These are phyloP conservation scores for Pseudogymnoascus pannorum DNA, from an alignment of 2,329 filamentous ascomycete species.

Conservation along the genomic window DNA sequence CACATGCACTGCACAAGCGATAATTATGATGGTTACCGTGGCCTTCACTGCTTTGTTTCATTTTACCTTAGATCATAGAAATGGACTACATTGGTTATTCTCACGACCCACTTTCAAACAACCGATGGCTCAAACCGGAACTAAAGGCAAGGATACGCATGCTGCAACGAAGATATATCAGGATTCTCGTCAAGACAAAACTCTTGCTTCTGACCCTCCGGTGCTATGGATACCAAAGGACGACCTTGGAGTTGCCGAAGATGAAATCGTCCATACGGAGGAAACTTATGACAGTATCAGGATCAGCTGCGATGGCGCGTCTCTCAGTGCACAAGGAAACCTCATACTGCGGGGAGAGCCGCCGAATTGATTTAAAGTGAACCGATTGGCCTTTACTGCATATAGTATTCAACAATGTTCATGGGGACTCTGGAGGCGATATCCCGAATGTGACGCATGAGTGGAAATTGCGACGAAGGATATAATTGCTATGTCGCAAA, in stretches of 20 bases:
- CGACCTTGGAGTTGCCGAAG: neutral
- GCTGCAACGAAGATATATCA: neutral
- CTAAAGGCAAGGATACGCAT: neutral
- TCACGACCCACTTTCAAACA: neutral
- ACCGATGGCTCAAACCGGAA: neutral
- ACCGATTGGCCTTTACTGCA: neutral
- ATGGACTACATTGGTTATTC: neutral
- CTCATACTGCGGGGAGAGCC: neutral
- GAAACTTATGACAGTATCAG: neutral
- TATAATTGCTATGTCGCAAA: neutral
- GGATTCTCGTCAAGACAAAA: neutral
- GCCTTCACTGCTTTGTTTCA: conserved; percentile 11
- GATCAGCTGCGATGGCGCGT: neutral
- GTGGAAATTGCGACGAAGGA: neutral
- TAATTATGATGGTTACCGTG: conserved; percentile 9
- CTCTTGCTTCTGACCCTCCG: neutral
- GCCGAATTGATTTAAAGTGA: too few relatives aligned
- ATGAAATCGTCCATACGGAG: too few relatives aligned
- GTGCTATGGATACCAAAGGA: neutral
- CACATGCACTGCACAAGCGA: conserved; percentile 1
- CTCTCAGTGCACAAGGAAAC: neutral
- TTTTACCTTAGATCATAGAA: conserved; percentile 55
- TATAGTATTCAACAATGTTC: too few relatives aligned
- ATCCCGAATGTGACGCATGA: too few relatives aligned
- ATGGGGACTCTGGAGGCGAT: too few relatives aligned